Base-by-base conservation (phyloP, 768 basidiomycete species). In the Erythrobasidium yunnanense region DNA sequence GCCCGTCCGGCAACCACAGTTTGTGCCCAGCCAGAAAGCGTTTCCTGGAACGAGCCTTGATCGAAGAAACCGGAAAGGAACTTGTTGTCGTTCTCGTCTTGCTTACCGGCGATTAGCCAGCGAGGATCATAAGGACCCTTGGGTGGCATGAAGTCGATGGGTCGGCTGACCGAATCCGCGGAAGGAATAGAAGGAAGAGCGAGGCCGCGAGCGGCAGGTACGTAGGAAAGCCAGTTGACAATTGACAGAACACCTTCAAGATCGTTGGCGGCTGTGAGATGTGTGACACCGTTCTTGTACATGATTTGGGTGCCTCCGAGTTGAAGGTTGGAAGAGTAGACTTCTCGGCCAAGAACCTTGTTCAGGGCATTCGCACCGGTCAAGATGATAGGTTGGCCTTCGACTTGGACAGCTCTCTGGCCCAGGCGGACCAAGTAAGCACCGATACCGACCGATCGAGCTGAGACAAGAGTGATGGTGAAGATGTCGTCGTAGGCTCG, bases 231-330 rank as follows among this genome's bases (percentile, higher is more conserved):
- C 90, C 95, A 99, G 71, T 90, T 83, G 49, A 96, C 79, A 70
- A 97, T 96, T 66, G 91, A 87, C 25, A 86, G 85, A 17, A 92
- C 90, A 66, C 95, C 95, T 76, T 97, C 89, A 33, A 99, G 79
- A 75, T 99, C 95, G 75, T 90, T 96, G 72, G 83, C 83, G 33
- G 95, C 92, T 2, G 90, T 92, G 66, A 97, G 79, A 76, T 99
- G 95, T 3, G 93, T 95, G 62, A 97, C 88, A 78, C 95, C 95
- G 74, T 99, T 99, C 84, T 96, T 96, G 84, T 90, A 88, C 95
- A 99, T 97, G 80, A 99, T 97, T 74, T 99, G 95, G n/a, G 95
- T 97, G 60, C 95, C 95, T 69, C 95, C 95, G 67, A 99, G 87
- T 77, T 97, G 95, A 71, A 99, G 77, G 77, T 97, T 97, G 60